These are phyloP conservation scores for Dactylellina drechsleri DNA, from an alignment of 2,329 filamentous ascomycete species.

Conservation along the genomic window DNA sequence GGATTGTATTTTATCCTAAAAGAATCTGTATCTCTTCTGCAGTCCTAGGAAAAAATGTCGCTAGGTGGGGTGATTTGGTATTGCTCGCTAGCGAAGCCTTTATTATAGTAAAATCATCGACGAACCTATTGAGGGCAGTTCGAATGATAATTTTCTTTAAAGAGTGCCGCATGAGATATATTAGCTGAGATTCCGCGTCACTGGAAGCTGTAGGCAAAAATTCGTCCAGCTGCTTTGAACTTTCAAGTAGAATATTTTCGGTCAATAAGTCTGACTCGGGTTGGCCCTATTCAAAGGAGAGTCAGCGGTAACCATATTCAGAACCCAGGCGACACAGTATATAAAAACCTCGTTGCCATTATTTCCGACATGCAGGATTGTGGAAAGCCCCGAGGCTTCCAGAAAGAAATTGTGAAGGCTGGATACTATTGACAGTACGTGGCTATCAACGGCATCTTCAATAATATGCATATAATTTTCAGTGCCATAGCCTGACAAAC, in stretches of 20 bases:
- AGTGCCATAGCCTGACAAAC: constrained; percentile 55
- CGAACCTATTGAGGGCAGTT: constrained; percentile 83
- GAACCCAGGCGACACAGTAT: too few relatives aligned
- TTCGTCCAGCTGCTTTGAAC: constrained; percentile 82
- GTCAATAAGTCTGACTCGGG: constrained; percentile 65
- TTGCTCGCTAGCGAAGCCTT: constrained; percentile 69
- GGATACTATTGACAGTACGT: constrained; percentile 70
- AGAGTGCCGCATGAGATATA: constrained; percentile 75
- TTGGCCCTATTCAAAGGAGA: too few relatives aligned
- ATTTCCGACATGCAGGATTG: constrained; percentile 65
- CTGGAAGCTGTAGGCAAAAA: constrained; percentile 93
- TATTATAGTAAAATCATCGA: constrained; percentile 79
- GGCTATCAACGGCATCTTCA: constrained; percentile 67
- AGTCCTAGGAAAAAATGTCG: constrained; percentile 69
- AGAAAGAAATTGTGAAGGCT: constrained; percentile 79
- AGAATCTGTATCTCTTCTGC: constrained; percentile 71
- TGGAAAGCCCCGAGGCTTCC: constrained; percentile 76
- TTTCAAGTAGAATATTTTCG: constrained; percentile 67
- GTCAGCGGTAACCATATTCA: too few relatives aligned
- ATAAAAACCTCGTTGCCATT: too few relatives aligned
- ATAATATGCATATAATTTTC: constrained; percentile 68
- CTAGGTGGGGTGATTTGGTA: constrained; percentile 55
- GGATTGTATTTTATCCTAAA: constrained; percentile 59
- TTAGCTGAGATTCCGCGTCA: constrained; percentile 85
- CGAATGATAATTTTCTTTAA: constrained; percentile 81